phyloP scores from a whole-genome alignment of 225 moss, liverwort and hornwort species.

The Takakia lepidozioides region DNA sequence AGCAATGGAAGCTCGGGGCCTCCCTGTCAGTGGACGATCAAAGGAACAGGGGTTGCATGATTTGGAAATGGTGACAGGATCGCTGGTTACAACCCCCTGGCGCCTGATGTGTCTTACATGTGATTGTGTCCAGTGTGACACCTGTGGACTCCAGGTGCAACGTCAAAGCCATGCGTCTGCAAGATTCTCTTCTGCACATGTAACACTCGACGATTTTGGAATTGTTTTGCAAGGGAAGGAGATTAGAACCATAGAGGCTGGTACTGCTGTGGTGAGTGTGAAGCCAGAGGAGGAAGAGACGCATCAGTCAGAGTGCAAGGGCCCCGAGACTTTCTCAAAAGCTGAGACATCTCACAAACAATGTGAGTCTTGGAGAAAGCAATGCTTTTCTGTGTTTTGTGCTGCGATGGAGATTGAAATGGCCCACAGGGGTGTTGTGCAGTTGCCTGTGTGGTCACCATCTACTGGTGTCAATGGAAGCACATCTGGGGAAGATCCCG shows the following conservation, averaged over 20 bases:
- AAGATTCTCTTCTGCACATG: background rate
- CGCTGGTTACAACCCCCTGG: slow-evolving; percentile 7
- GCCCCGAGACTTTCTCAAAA: background rate
- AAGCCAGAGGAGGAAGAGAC: background rate
- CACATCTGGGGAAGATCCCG: too few relatives aligned
- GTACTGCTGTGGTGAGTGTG: too few relatives aligned
- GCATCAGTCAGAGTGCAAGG: too few relatives aligned
- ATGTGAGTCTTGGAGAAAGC: slow-evolving; percentile 7
- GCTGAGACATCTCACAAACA: slow-evolving; percentile 2
- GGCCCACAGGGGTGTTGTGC: background rate
- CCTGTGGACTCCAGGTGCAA: slow-evolving; percentile 8
- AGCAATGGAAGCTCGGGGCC: slow-evolving; percentile 11
- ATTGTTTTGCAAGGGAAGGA: slow-evolving; percentile 10
- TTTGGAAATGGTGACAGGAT: slow-evolving; percentile 3
- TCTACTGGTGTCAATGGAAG: too few relatives aligned
- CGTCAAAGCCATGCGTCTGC: background rate
- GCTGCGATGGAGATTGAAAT: slow-evolving; percentile 7
- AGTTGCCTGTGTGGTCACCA: too few relatives aligned
- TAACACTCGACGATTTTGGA: slow-evolving; percentile 9
- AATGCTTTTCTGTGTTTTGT: slow-evolving; percentile 9
- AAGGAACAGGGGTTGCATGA: slow-evolving; percentile 9
- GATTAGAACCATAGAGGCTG: background rate
- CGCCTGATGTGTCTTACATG: slow-evolving; percentile 7
- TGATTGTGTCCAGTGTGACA: slow-evolving; percentile 10
- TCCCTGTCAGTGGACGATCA: slow-evolving; percentile 11